Base-by-base conservation (phyloP, 176 grass and related monocot genomes). In the Tillandsia leiboldiana region DNA sequence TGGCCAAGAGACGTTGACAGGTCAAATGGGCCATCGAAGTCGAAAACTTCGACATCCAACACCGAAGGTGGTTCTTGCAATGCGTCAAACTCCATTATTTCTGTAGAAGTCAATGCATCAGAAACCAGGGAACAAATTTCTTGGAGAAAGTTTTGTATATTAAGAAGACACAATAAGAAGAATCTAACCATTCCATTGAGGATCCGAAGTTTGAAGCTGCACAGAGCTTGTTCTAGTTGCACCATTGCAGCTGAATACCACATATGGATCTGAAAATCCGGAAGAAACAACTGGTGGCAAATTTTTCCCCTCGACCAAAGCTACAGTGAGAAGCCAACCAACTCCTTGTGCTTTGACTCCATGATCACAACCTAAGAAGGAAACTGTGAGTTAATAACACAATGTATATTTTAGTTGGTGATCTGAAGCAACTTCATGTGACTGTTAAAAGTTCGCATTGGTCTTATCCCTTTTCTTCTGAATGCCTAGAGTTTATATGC, bases 11-110 rank as follows among this genome's bases (percentile, higher is more conserved):
- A 87, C 48, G 87, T 53, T 11, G 79, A 77, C 67, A 84, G 52
- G 54, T 87, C 88, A 24, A 96, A 96, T 73, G 93, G 86, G 11
- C 86, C 81, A 76, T 92, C 83, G 63, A 96, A 96, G 76, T 89
- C 83, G 77, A 92, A 92, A 53, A 96, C 80, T 66, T 90, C 84
- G 48, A 87, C 64, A 70, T 96, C 83, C 69, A 92, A 57, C 12
- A 79, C 87, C 20, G 93, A 87, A 70, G 88, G 93, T 49, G 88
- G 88, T 42, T 96, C 86, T 92, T 85, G 81, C 93, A 96, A 89
- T 11, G 83, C 83, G 61, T 89, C 86, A 68, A 96, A 92, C 53
- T 96, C 83, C 70, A 96, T 89, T 73, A 92, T 69, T 48, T 96
- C 93, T 96, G 78, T 51, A 89, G 11, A 14, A 33, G 48, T 70